Conservation (phyloP, 352 stramenopile species). For the Phytopythium aichiense region DNA sequence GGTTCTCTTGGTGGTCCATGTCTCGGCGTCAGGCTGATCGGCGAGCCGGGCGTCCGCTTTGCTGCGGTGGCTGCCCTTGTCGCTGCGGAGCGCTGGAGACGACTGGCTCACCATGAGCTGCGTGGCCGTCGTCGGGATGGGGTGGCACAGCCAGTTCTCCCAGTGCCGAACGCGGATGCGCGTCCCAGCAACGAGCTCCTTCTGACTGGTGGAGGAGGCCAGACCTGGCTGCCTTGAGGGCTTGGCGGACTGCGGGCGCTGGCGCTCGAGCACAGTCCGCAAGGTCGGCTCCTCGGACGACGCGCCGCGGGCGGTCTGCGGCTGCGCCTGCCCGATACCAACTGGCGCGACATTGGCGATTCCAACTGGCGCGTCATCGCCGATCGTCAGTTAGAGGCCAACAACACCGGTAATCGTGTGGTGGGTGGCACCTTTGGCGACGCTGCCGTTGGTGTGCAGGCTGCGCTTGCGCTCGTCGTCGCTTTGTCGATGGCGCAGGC, state of each 20-base stretch:
- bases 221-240: constrained; percentile 7
- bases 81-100: constrained; percentile 9
- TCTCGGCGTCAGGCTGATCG: not conserved
- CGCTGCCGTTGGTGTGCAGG: constrained; percentile 42
- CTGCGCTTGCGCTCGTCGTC: constrained; percentile 24
- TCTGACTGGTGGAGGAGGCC: not conserved
- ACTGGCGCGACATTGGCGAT: not conserved
- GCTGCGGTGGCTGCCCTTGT: not conserved
- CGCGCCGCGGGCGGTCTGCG: constrained; percentile 22
- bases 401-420: not conserved
- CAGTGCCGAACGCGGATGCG: constrained; percentile 28
- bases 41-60: not conserved
- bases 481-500: constrained; percentile 36
- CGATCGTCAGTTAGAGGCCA: not conserved
- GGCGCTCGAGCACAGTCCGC: constrained; percentile 7
- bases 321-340: constrained; percentile 4
- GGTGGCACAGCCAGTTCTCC: constrained; percentile 32
- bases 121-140: constrained; percentile 4
- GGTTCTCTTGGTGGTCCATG: constrained; percentile 17
- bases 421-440: not conserved
- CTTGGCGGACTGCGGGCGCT: constrained; percentile 50
- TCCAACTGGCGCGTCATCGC: not conserved
- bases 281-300: not conserved
- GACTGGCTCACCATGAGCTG: constrained; percentile 14
- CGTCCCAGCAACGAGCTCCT: constrained; percentile 11